Conservation (phyloP, 2,329 filamentous ascomycete species). For the Tricladium varicosporioides region DNA sequence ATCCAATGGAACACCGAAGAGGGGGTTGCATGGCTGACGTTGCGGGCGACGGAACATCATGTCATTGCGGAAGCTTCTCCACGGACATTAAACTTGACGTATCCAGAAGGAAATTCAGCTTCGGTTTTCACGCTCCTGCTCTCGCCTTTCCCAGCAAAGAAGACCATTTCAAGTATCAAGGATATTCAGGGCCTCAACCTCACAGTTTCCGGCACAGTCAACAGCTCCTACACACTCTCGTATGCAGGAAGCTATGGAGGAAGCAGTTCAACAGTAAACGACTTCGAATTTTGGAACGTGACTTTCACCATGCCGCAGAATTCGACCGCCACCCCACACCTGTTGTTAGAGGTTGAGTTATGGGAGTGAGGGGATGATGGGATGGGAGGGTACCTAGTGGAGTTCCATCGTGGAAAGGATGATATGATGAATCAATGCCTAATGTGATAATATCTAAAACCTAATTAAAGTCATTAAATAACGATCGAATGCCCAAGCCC, state of each 20-base stretch:
- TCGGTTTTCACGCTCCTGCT: slow-evolving; percentile 52
- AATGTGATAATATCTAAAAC: no score
- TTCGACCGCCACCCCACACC: slow-evolving; percentile 25
- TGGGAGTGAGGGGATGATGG: slow-evolving; percentile 4
- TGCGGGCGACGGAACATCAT: slow-evolving; percentile 11
- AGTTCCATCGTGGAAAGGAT: no score
- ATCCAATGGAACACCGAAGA: slow-evolving; percentile 53
- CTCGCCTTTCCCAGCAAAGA: slow-evolving; percentile 43
- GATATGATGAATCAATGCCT: no score
- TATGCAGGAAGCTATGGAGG: slow-evolving; percentile 34
- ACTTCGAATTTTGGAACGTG: slow-evolving; percentile 49
- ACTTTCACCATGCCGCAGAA: slow-evolving; percentile 40
- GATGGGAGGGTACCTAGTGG: no score
- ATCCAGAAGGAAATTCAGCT: slow-evolving; percentile 48
- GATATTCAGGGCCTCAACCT: slow-evolving; percentile 49
- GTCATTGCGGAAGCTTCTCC: slow-evolving; percentile 43
- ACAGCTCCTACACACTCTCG: slow-evolving; percentile 17
- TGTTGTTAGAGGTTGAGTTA: slow-evolving; percentile 20
- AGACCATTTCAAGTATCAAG: slow-evolving; percentile 43
- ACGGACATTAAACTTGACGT: slow-evolving; percentile 46
- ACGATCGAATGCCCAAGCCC: no score
- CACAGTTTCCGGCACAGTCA: slow-evolving; percentile 35
- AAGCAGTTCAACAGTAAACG: slow-evolving; percentile 36
- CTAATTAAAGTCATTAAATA: no score
- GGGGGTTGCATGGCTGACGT: slow-evolving; percentile 36